phyloP scores from a whole-genome alignment of 2,329 filamentous ascomycete species.

The Juglanconis sp. region DNA sequence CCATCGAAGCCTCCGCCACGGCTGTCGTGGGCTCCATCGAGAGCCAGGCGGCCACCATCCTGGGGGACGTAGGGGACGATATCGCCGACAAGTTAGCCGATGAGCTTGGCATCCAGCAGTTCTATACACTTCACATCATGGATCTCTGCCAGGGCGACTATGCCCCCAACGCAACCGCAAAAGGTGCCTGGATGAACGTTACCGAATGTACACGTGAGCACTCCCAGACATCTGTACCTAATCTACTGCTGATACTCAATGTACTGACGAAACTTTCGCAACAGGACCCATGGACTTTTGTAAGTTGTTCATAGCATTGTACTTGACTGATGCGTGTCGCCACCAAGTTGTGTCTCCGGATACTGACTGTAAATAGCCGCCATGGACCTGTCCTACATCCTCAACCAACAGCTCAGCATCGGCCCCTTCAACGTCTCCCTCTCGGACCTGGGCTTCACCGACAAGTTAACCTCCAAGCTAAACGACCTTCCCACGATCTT shows the following conservation, averaged over 20 bases:
- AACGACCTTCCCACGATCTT: conserved; percentile 48
- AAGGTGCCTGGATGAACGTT: conserved; percentile 23
- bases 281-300: conserved; percentile 19
- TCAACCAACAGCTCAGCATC: conserved; percentile 44
- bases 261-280: background rate
- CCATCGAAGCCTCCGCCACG: conserved; percentile 14
- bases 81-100: conserved; percentile 24
- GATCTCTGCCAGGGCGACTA: conserved; percentile 30
- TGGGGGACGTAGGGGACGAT: conserved; percentile 31
- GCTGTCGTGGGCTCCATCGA: conserved; percentile 21
- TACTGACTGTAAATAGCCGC: conserved; percentile 3
- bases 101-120: conserved; percentile 31
- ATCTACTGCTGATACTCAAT: background rate
- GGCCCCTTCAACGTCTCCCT: conserved; percentile 44
- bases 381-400: conserved; percentile 45
- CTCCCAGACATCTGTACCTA: conserved; percentile 9
- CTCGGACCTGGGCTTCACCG: conserved; percentile 42
- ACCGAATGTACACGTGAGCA: conserved; percentile 22
- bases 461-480: conserved; percentile 44
- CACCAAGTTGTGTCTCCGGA: background rate
- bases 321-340: no score
- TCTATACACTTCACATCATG: conserved; percentile 32
- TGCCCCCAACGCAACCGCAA: conserved; percentile 24
- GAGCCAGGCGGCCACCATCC: conserved; percentile 22
- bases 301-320: background rate